These are phyloP conservation scores for Lactarius psammicola DNA, from an alignment of 768 basidiomycete species.

Conservation along the genomic window DNA sequence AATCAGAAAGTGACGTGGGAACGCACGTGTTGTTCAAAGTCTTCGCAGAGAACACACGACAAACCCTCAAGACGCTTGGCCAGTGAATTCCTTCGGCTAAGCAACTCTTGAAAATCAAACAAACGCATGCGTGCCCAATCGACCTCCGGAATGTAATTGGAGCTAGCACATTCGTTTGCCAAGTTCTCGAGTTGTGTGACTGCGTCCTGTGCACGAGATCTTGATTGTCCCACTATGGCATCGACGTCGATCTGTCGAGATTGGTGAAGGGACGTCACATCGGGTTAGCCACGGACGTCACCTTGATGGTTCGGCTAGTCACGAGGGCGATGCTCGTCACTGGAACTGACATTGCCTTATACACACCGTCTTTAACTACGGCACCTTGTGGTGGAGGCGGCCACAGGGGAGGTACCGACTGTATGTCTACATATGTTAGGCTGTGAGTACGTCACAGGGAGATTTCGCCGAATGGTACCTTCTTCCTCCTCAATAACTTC, in stretches of 20 bases:
- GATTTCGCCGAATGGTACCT: constrained; percentile 42
- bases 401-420: constrained; percentile 73
- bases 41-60: constrained; percentile 56
- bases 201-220: constrained; percentile 58
- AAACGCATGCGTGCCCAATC: constrained; percentile 81
- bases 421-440: constrained; percentile 52
- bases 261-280: constrained; percentile 9
- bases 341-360: constrained; percentile 65
- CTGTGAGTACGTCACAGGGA: not conserved
- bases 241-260: constrained; percentile 64
- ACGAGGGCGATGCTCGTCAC: constrained; percentile 75
- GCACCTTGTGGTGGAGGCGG: constrained; percentile 55
- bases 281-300: constrained; percentile 31
- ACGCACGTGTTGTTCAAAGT: constrained; percentile 78
- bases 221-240: constrained; percentile 63
- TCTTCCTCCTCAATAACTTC: constrained; percentile 54
- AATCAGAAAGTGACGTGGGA: not conserved
- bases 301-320: constrained; percentile 71
- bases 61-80: constrained; percentile 43
- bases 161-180: constrained; percentile 56
- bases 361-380: constrained; percentile 51
- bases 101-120: constrained; percentile 88
- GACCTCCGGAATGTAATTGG: constrained; percentile 59
- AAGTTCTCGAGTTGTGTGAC: constrained; percentile 49
- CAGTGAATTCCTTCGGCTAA: constrained; percentile 58